Percentiles rank a stretch among this genome's conserved stretches.
phyloP scores from a whole-genome alignment of 1,139 yeast species.

The Geotrichum armillariae region DNA sequence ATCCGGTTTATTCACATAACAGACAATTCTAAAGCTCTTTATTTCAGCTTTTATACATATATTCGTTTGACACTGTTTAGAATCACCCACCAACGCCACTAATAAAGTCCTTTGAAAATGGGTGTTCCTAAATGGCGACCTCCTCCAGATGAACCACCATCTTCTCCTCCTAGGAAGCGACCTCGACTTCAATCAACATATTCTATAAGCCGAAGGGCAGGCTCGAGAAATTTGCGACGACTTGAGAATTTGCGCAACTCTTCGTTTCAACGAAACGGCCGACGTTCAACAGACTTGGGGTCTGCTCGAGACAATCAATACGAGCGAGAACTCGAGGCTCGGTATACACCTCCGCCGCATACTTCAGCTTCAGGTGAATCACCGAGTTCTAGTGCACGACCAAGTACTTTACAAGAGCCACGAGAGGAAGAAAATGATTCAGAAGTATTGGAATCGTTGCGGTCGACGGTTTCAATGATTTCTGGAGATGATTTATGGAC shows the following conservation, averaged over 20 bases:
- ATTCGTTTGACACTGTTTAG: too few relatives aligned
- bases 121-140: slow-evolving; percentile 15
- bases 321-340: slow-evolving; percentile 10
- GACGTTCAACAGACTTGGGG: not conserved
- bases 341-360: slow-evolving; percentile 6
- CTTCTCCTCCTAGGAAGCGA: slow-evolving; percentile 12
- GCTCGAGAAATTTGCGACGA: slow-evolving; percentile 1
- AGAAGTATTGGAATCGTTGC: not conserved
- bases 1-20: too few relatives aligned
- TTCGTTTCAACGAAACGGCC: not conserved
- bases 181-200: slow-evolving; percentile 1
- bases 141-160: slow-evolving; percentile 2
- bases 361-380: not conserved
- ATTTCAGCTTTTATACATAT: too few relatives aligned
- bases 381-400: not conserved
- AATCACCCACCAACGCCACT: not conserved
- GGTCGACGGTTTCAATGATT: not conserved
- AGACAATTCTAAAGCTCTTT: too few relatives aligned
- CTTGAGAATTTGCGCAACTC: not conserved
- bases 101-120: not conserved
- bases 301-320: slow-evolving; percentile 5
- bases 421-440: not conserved
- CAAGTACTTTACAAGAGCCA: not conserved
- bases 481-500: not conserved
- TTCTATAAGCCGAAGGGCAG: slow-evolving; percentile 3